These are phyloP conservation scores for Trichoderma atroviride DNA, from an alignment of 2,329 filamentous ascomycete species.

Conservation along the genomic window DNA sequence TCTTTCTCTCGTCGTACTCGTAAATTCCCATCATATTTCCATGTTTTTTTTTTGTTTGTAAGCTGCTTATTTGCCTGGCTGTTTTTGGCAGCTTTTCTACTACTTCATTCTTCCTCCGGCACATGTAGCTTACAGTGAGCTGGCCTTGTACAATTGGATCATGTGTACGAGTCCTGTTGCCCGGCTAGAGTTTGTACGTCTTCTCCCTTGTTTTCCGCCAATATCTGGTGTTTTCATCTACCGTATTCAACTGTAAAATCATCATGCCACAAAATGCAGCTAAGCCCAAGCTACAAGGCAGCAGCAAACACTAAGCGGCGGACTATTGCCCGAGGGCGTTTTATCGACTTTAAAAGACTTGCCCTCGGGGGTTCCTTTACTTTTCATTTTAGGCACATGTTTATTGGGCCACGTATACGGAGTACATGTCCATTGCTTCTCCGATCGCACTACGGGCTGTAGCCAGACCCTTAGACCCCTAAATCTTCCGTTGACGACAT, in stretches of 20 bases:
- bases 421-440: neutral
- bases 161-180: neutral
- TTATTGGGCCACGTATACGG: neutral
- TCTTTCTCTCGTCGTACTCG: neutral
- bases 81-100: neutral
- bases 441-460: neutral
- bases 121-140: neutral
- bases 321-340: neutral
- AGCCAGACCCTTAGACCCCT: neutral
- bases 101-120: neutral
- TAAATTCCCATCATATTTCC: neutral
- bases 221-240: neutral
- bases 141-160: neutral
- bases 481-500: neutral
- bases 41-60: neutral
- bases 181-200: neutral
- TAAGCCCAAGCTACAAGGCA: neutral
- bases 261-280: neutral
- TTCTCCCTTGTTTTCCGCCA: neutral
- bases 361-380: neutral
- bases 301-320: neutral
- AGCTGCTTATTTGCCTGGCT: neutral
- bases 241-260: neutral
- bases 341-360: neutral
- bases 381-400: neutral